Conservation (phyloP, 495 filamentous ascomycete species). For the Aspergillus baeticus region DNA sequence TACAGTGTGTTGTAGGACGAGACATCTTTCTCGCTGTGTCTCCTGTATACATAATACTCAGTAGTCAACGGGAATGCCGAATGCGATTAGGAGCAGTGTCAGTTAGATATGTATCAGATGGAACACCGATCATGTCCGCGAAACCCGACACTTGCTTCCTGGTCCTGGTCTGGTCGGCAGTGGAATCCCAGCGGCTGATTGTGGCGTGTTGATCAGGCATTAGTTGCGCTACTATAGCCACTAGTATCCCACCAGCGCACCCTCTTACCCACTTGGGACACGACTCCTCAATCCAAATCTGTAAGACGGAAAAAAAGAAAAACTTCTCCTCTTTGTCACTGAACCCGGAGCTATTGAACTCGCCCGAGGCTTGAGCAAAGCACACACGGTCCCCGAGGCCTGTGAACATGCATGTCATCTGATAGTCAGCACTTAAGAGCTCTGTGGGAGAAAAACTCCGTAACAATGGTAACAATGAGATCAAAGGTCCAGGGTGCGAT, state of each 20-base stretch:
- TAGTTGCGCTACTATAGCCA: neutral
- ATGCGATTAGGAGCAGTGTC: no score
- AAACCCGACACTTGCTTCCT: no score
- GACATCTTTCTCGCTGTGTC: no score
- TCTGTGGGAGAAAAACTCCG: neutral
- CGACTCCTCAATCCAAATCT: neutral
- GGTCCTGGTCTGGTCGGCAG: no score
- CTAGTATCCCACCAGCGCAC: conserved; percentile 5
- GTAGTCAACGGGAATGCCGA: no score
- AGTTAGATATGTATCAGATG: no score
- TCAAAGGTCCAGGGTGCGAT: neutral
- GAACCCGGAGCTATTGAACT: neutral
- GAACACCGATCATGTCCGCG: no score
- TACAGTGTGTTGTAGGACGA: no score
- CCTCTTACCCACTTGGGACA: neutral
- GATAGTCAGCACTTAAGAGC: neutral
- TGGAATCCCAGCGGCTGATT: neutral
- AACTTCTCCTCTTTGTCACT: no score
- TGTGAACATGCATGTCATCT: neutral
- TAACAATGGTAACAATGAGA: neutral
- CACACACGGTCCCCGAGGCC: neutral
- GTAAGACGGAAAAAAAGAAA: neutral
- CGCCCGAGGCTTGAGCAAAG: neutral
- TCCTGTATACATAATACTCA: no score
- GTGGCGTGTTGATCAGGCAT: conserved; percentile 6